phyloP scores from a whole-genome alignment of 176 grass and related monocot species.

The Paspalum notatum region DNA sequence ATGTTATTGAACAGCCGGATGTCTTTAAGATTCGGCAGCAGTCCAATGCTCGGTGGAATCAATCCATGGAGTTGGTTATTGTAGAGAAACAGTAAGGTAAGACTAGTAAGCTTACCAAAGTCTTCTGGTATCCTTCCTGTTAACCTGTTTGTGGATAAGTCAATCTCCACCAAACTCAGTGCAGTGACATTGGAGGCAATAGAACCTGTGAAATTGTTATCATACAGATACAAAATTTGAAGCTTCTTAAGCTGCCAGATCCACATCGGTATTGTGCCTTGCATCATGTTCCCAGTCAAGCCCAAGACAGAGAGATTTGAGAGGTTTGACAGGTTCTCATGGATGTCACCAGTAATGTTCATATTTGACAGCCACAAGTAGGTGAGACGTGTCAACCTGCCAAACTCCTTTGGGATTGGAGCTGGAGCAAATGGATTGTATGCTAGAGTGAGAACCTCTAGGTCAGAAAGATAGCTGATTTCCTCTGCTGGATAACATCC shows the following conservation, averaged over 20 bases:
- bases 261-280: conserved; percentile 49
- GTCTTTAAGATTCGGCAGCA: conserved; percentile 31
- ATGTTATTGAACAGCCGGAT: conserved; percentile 54
- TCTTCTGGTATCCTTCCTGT: conserved; percentile 49
- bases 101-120: conserved; percentile 42
- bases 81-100: conserved; percentile 48
- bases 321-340: conserved; percentile 34
- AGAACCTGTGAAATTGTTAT: conserved; percentile 35
- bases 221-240: conserved; percentile 12
- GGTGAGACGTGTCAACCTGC: conserved; percentile 36
- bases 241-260: conserved; percentile 57
- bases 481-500: conserved; percentile 42
- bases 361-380: conserved; percentile 37
- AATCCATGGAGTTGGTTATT: conserved; percentile 45
- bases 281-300: conserved; percentile 23
- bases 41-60: conserved; percentile 47
- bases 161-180: conserved; percentile 39
- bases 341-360: conserved; percentile 51
- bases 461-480: conserved; percentile 36
- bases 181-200: conserved; percentile 16
- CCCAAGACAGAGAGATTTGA: conserved; percentile 19
- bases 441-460: conserved; percentile 40
- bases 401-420: conserved; percentile 46
- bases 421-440: conserved; percentile 42
- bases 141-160: conserved; percentile 48